These are phyloP conservation scores for Byssochlamys sp. DNA, from an alignment of 2,329 filamentous ascomycete genomes.

Conservation along the genomic window DNA sequence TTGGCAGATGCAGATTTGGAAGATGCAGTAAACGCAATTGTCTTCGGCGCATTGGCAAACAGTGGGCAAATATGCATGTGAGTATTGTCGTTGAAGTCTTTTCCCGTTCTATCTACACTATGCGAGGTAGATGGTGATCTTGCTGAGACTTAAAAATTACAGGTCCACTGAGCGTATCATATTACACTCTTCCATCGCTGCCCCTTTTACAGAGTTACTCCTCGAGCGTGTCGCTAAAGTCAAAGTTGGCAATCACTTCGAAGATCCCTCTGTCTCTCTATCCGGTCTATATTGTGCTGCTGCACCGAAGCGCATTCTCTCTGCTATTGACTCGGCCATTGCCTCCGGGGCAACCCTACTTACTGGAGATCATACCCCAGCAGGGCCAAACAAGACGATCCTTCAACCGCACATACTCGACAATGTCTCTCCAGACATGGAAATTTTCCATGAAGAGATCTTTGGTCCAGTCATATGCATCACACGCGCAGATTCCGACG, in stretches of 20 bases:
- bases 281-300: constrained; percentile 6
- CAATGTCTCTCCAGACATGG: constrained; percentile 4
- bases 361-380: not conserved
- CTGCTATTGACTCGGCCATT: constrained; percentile 1
- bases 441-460: constrained; percentile 4
- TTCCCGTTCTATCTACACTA: not conserved
- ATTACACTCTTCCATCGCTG: constrained; percentile 4
- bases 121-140: not conserved
- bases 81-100: not conserved
- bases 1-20: constrained; percentile 8
- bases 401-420: not conserved
- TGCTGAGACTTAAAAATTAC: not conserved
- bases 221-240: constrained; percentile 2
- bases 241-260: constrained; percentile 7
- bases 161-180: constrained; percentile 7
- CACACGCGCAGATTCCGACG: constrained; percentile 3
- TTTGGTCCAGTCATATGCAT: constrained; percentile 6
- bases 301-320: constrained; percentile 5
- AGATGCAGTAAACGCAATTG: constrained; percentile 4
- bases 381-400: constrained; percentile 3
- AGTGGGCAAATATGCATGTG: constrained; percentile 9
- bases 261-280: constrained; percentile 7
- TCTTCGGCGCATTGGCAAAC: constrained; percentile 5
- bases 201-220: constrained; percentile 4
- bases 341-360: constrained; percentile 4